These are phyloP conservation scores for Drechslera avenae DNA, from an alignment of 2,329 filamentous ascomycete species.

Conservation along the genomic window DNA sequence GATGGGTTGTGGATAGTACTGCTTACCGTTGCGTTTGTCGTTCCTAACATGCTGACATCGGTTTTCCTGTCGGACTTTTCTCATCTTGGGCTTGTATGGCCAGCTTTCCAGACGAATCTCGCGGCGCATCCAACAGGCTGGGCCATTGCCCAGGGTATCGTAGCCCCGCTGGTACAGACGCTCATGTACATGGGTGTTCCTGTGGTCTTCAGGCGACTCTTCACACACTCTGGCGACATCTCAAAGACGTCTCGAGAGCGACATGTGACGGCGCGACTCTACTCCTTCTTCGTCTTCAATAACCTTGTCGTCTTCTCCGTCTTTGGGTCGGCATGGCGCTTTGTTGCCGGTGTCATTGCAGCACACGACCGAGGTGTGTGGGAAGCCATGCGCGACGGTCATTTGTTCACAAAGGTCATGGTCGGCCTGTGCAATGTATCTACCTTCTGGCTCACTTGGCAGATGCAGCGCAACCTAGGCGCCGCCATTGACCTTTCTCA, in stretches of 20 bases:
- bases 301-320: slow-evolving; percentile 91
- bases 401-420: slow-evolving; percentile 70
- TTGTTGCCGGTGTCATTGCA: slow-evolving; percentile 68
- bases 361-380: slow-evolving; percentile 63
- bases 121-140: slow-evolving; percentile 68
- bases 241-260: slow-evolving; percentile 87
- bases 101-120: slow-evolving; percentile 71
- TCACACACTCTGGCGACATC: slow-evolving; percentile 81
- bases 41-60: slow-evolving; percentile 89
- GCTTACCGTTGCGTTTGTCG: slow-evolving; percentile 83
- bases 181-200: slow-evolving; percentile 85
- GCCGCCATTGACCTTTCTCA: slow-evolving; percentile 83
- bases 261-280: slow-evolving; percentile 88
- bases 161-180: slow-evolving; percentile 83
- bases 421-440: slow-evolving; percentile 79
- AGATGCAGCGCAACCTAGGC: slow-evolving; percentile 89
- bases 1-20: slow-evolving; percentile 83
- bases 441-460: slow-evolving; percentile 87
- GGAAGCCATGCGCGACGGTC: slow-evolving; percentile 67
- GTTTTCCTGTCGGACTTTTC: slow-evolving; percentile 87
- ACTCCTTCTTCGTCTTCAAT: slow-evolving; percentile 98
- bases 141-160: slow-evolving; percentile 90
- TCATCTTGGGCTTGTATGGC: slow-evolving; percentile 83
- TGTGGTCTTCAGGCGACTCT: slow-evolving; percentile 84
- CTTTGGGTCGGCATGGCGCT: slow-evolving; percentile 85